Evolutionary conservation across 768 basidiomycete genomes (phyloP).

Genomic region (Saitozyma podzolica): DNA sequence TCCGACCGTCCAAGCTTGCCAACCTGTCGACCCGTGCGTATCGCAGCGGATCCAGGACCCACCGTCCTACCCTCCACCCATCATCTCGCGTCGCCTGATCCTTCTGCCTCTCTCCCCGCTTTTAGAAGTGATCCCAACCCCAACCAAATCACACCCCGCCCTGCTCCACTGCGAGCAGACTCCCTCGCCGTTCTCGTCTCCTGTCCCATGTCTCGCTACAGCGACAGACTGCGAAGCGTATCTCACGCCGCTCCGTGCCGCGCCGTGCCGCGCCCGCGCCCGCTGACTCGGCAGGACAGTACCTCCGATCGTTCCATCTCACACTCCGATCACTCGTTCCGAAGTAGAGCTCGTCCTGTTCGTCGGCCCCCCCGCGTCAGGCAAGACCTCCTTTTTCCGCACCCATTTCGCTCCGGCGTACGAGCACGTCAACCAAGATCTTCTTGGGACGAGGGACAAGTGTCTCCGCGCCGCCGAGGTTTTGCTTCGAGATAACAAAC

Average conservation of each 20-base stretch:
- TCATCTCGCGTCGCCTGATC: no score
- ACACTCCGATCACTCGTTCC: slow-evolving; percentile 51
- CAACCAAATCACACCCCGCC: no score
- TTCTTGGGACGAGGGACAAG: slow-evolving; percentile 68
- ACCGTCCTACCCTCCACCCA: no score
- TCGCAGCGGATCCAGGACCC: not conserved
- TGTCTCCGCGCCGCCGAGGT: slow-evolving; percentile 69
- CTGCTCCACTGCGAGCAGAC: no score
- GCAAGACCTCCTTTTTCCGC: slow-evolving; percentile 80
- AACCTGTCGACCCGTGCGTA: slow-evolving; percentile 47
- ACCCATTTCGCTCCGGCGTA: slow-evolving; percentile 72
- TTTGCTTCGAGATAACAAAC: slow-evolving; percentile 60
- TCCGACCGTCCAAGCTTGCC: slow-evolving; percentile 61
- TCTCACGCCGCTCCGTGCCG: no score
- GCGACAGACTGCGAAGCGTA: no score
- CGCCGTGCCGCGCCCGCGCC: slow-evolving; percentile 2
- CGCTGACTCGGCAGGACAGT: slow-evolving; percentile 35
- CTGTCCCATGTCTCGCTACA: no score
- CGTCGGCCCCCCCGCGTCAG: slow-evolving; percentile 65
- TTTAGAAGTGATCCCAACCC: no score
- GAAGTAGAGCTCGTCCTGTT: slow-evolving; percentile 61
- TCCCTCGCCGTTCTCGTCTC: no score
- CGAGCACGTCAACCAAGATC: slow-evolving; percentile 84
- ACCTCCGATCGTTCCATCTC: slow-evolving; percentile 57
- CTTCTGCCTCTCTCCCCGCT: no score